Evolutionary conservation across 2,329 filamentous ascomycete species (phyloP).

Genomic region (Colletotrichum sp.): DNA sequence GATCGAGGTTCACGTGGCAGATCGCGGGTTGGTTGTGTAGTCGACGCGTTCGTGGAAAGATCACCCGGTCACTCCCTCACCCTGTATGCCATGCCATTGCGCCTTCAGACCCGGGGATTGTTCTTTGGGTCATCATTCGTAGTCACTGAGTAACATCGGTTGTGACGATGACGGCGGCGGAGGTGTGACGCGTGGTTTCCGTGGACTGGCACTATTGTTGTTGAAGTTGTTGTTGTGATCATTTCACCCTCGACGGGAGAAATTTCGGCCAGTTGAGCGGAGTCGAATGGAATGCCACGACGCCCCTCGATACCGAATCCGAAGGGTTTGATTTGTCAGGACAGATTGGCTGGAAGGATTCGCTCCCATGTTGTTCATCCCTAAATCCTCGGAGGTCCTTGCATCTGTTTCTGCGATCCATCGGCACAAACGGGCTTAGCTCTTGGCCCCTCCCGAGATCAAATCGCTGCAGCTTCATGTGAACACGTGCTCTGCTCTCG

Average conservation of each 20-base stretch:
- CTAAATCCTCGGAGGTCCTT: not conserved
- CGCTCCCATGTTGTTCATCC: not conserved
- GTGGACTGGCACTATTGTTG: not conserved
- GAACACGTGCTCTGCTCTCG: not conserved
- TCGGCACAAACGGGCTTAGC: not conserved
- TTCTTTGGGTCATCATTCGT: not conserved
- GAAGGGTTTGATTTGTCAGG: not conserved
- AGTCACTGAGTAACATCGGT: not conserved
- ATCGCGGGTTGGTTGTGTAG: not conserved
- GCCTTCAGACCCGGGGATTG: not conserved
- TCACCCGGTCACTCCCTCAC: not conserved
- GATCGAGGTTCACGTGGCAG: not conserved
- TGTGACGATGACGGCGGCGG: not conserved
- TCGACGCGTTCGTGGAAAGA: not conserved
- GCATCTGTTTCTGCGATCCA: not conserved
- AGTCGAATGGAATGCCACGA: not conserved
- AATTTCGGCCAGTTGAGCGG: not conserved
- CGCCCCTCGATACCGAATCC: not conserved
- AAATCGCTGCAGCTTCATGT: not conserved
- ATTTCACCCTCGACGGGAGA: not conserved
- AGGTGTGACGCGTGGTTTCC: not conserved
- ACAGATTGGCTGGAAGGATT: not conserved
- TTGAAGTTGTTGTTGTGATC: not conserved
- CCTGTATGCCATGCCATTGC: not conserved
- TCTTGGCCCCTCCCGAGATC: not conserved